Base-by-base conservation (phyloP, 768 basidiomycete species). In the Podaxis sp. region DNA sequence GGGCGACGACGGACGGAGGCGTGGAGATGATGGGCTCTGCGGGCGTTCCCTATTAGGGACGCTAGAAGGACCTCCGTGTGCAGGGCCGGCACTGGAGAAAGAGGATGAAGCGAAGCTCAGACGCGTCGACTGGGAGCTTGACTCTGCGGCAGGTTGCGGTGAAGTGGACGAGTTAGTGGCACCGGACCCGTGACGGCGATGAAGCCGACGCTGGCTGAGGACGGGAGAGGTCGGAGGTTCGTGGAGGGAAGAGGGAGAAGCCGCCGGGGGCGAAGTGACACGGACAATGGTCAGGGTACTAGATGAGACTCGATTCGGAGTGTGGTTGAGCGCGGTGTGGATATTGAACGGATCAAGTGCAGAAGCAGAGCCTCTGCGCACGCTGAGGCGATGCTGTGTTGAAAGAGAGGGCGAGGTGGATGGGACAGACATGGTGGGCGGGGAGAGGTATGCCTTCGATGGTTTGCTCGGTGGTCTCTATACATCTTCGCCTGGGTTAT, bases 201-300 rank as follows among this genome's bases (percentile, higher is more conserved):
- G 73, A 53, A 68, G 69, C 62, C 71, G 69, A 60, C 70, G 72
- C 49, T 67, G 68, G 37, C 62, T 66, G 30, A 53, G 64, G 58
- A 68, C 67, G 46, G 71, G 69, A 28, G 72, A 71, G 10, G 71
- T 54, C 26, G 76, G 78, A 12, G 78, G 78, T 22, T 74, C 76
- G 62, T 77, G 73, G 53, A 73, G 69, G 46, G 65, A 57, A 17
- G 68, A 65, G 3, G 77, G 70, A 65, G 72, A 70, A 53, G 72
- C 67, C 22, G 69, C 70, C 24, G 69, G 70, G 40, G 67, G 71
- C 33, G 64, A 68, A 65, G 70, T 74, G 56, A 91, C 86, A 59
- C 88, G 87, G 26, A 92, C 87, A 74, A 93, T 93, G 56, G 90
- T 91, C 44, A 93, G 78, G 3, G 78, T 85, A 73, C 84, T 87